These are phyloP conservation scores for Macrolepiota albuminosa DNA, from an alignment of 768 basidiomycete species.

Conservation along the genomic window DNA sequence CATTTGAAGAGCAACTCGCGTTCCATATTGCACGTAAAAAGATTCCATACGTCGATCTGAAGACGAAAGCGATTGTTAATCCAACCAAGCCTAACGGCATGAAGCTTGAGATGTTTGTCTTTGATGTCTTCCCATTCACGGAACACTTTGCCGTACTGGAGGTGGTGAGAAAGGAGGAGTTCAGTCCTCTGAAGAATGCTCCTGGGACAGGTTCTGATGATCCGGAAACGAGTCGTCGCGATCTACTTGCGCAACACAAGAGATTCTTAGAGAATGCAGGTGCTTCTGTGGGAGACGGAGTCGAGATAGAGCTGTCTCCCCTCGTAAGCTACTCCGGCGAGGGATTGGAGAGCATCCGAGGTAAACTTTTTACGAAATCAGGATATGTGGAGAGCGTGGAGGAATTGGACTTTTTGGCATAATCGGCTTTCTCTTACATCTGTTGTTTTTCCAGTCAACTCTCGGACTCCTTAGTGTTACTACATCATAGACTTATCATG, in stretches of 20 bases:
- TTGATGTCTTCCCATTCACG: conserved; percentile 97
- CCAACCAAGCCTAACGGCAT: conserved; percentile 94
- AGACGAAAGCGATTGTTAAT: conserved; percentile 65
- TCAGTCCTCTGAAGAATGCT: conserved; percentile 96
- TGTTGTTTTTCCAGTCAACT: background rate
- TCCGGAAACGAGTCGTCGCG: conserved; percentile 84
- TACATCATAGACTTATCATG: conserved; percentile 11
- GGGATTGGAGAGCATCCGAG: conserved; percentile 74
- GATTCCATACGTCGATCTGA: conserved; percentile 77
- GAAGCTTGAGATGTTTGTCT: conserved; percentile 98
- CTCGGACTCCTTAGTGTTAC: conserved; percentile 1
- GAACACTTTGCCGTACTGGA: conserved; percentile 81
- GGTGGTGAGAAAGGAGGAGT: conserved; percentile 84
- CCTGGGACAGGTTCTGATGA: conserved; percentile 89
- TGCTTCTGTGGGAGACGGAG: conserved; percentile 61
- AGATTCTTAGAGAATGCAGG: conserved; percentile 81
- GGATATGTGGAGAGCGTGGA: conserved; percentile 62
- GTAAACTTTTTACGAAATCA: conserved; percentile 72
- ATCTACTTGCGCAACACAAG: conserved; percentile 83
- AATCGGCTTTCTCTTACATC: conserved; percentile 2
- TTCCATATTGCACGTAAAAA: conserved; percentile 99
- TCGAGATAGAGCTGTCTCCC: conserved; percentile 90
- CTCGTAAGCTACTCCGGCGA: conserved; percentile 90
- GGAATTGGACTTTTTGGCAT: conserved; percentile 62
- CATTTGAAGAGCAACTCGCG: conserved; percentile 84